These are phyloP conservation scores for Phytomonas serpens DNA, from an alignment of 208 protist genomes.

Conservation along the genomic window DNA sequence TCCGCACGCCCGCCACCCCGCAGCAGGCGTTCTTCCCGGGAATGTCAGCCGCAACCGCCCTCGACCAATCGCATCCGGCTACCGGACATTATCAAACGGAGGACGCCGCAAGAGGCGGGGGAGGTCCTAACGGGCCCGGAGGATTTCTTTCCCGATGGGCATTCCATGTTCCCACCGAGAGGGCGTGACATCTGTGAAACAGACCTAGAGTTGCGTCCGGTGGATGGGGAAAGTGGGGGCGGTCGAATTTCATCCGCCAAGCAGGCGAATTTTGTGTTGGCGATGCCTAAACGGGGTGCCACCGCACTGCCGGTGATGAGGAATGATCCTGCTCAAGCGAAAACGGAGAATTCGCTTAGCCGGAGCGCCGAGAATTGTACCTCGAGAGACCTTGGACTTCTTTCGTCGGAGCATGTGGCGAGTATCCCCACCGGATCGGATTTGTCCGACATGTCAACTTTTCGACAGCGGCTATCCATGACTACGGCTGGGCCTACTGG, in stretches of 20 bases:
- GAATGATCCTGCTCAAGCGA: not conserved
- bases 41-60: not conserved
- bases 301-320: not conserved
- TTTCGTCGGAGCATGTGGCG: not conserved
- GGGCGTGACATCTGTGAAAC: not conserved
- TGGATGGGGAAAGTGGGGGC: not conserved
- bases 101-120: not conserved
- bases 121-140: not conserved
- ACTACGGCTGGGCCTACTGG: not conserved
- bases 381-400: not conserved
- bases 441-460: not conserved
- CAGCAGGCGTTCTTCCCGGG: not conserved
- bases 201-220: not conserved
- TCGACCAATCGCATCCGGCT: not conserved
- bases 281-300: not conserved
- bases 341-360: not conserved
- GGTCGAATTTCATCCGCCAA: not conserved
- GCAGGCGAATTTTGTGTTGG: not conserved
- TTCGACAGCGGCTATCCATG: not conserved
- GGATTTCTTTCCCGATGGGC: not conserved
- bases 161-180: not conserved
- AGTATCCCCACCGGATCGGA: not conserved
- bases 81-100: not conserved
- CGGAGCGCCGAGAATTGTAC: not conserved
- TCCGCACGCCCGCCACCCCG: slow-evolving; percentile 2